A percentile compares a stretch with the other conserved stretches of the same genome.
Conservation (phyloP, 1,139 yeast species). For the Candida sanyaensis region DNA sequence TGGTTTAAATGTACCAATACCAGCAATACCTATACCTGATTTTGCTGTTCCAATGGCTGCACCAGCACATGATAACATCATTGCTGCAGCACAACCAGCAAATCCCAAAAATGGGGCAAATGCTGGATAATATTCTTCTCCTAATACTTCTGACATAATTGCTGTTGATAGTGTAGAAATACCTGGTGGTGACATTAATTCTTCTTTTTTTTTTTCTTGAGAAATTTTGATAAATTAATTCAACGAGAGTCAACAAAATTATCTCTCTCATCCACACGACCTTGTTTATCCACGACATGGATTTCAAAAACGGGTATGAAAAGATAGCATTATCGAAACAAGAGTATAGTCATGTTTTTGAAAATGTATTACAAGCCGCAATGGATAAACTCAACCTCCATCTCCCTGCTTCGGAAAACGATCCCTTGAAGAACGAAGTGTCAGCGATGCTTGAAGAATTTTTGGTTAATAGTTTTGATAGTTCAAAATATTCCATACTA, state of each 20-base stretch:
- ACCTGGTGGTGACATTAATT: neutral
- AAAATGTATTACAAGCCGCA: conserved; percentile 39
- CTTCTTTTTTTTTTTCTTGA: neutral
- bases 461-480: conserved; percentile 51
- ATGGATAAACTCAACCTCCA: conserved; percentile 47
- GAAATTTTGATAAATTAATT: conserved; percentile 17
- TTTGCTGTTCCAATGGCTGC: conserved; percentile 99
- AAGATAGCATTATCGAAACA: conserved; percentile 50
- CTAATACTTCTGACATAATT: conserved; percentile 31
- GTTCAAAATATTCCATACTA: conserved; percentile 50
- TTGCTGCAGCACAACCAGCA: conserved; percentile 93
- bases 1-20: conserved; percentile 84
- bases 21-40: conserved; percentile 95
- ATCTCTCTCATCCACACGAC: too few relatives aligned
- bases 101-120: conserved; percentile 96
- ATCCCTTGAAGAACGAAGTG: conserved; percentile 48
- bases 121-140: conserved; percentile 70
- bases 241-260: conserved; percentile 7
- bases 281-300: neutral
- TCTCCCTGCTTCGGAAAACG: conserved; percentile 45
- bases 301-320: conserved; percentile 24
- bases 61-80: conserved; percentile 88
- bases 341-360: conserved; percentile 52
- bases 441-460: conserved; percentile 44
- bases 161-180: neutral